Conservation (phyloP, 306 rosid species). For the Gastrolobium villosum region DNA sequence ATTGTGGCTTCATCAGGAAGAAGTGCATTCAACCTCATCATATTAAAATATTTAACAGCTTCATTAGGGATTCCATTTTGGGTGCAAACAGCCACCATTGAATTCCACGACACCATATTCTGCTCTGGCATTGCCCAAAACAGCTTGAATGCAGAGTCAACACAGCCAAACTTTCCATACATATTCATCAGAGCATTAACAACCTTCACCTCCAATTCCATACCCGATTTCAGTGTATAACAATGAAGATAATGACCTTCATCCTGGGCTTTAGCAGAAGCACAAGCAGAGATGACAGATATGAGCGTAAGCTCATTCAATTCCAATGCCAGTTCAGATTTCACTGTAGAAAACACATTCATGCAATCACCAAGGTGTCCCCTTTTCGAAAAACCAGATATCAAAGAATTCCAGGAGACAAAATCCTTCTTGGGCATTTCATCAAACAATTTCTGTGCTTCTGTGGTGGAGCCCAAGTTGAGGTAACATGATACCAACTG, state of each 20-base stretch:
- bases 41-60: slow-evolving; percentile 58
- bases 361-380: slow-evolving; percentile 60
- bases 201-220: slow-evolving; percentile 63
- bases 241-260: slow-evolving; percentile 74
- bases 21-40: slow-evolving; percentile 64
- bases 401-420: slow-evolving; percentile 78
- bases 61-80: slow-evolving; percentile 57
- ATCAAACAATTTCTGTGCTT: slow-evolving; percentile 72
- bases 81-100: slow-evolving; percentile 60
- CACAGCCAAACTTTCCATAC: slow-evolving; percentile 74
- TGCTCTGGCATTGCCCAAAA: slow-evolving; percentile 61
- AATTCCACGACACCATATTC: slow-evolving; percentile 77
- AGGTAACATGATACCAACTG: slow-evolving; percentile 65
- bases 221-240: slow-evolving; percentile 62
- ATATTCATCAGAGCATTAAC: slow-evolving; percentile 68
- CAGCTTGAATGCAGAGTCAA: slow-evolving; percentile 57
- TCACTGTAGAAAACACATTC: slow-evolving; percentile 58
- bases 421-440: slow-evolving; percentile 72
- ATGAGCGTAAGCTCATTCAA: slow-evolving; percentile 70
- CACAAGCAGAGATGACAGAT: slow-evolving; percentile 70
- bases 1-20: slow-evolving; percentile 75
- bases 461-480: slow-evolving; percentile 57
- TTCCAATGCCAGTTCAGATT: slow-evolving; percentile 49
- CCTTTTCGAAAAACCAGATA: slow-evolving; percentile 67
- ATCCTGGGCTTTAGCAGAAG: slow-evolving; percentile 45